Base-by-base conservation (phyloP, 1,284 basidiomycete genomes). In the Irpex lacteus region DNA sequence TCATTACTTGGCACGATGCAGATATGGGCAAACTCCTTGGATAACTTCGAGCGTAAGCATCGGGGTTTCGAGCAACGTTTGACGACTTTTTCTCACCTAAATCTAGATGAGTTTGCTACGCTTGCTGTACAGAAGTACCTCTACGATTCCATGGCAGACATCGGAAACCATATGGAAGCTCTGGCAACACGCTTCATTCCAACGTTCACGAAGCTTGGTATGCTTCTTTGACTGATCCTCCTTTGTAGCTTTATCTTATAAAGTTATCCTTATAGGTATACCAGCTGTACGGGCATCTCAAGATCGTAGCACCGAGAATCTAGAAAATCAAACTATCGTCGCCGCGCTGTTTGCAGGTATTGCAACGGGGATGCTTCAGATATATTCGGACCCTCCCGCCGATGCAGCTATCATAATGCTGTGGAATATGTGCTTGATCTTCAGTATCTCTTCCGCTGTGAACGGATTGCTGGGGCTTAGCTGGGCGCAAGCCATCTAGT, bases 321-420 rank as follows among this genome's bases (percentile, higher is more conserved):
- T 91, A 3, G 81, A 89, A 37, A 90, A 89, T 68, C 77, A 89
- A 50, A 89, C 86, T 47, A 89, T 88, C 6, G 86, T 91, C 8
- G 88, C 89, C 37, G 91, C 89, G 59, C 90, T 91, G 75, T 90
- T 91, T 75, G 89, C 87, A 36, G 89, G 87, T 21, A 88, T 91
- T 63, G 90, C 88, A 0, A 89, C 87, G 21, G 87, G 86, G 5
- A 89, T 86, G 0, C 74, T 90, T 65, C 88, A 90, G 69, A 88
- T 86, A 37, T 56, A 32, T 7, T 56, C 26, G 3, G 54, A 88
- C 44, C 88, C 2, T 88, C 79, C 68, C 4, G 5, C 9, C 19
- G 19, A 64, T 78, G 81, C 4, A 88, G 90, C 55, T 90, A 90
- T 70, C 79, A 77, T 36, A 3, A 6, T 56, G 9, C 86, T 89